Evolutionary conservation across 305 asterid species (phyloP).

Genomic region (Solanum hybrid): DNA sequence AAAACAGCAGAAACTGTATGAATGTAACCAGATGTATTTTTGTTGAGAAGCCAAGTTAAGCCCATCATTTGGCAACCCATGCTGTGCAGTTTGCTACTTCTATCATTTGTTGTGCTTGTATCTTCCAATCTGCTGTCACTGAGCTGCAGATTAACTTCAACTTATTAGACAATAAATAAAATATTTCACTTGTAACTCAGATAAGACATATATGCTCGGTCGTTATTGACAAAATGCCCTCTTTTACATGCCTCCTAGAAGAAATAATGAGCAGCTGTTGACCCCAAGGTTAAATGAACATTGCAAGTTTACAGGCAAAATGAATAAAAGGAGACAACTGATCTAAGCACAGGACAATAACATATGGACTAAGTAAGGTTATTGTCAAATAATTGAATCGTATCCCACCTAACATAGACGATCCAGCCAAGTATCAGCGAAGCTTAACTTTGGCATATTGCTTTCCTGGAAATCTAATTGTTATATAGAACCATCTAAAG

Average conservation of each 20-base stretch:
- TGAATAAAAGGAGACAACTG: neutral
- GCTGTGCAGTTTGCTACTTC: constrained; percentile 50
- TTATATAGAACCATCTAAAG: neutral
- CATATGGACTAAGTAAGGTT: neutral
- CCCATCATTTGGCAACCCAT: constrained; percentile 84
- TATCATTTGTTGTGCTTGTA: constrained; percentile 26
- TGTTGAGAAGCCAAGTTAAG: constrained; percentile 82
- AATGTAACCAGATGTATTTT: constrained; percentile 58
- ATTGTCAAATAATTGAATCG: neutral
- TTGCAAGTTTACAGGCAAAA: neutral
- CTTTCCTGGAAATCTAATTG: neutral
- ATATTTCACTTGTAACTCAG: neutral
- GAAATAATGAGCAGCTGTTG: neutral
- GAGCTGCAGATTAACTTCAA: constrained; percentile 35
- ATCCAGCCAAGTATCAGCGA: neutral
- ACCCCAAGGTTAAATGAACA: neutral
- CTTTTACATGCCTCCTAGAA: neutral
- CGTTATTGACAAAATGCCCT: neutral
- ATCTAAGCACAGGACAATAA: neutral
- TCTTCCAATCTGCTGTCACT: constrained; percentile 30
- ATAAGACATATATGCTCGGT: neutral
- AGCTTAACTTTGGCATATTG: neutral
- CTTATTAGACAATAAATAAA: neutral
- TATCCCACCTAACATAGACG: neutral
- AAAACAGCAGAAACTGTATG: constrained; percentile 76